A percentile compares a stretch with the other conserved stretches of the same genome.
Evolutionary conservation across 2,329 filamentous ascomycete genomes (phyloP).

Genomic region (Camptophora hylomeconis): DNA sequence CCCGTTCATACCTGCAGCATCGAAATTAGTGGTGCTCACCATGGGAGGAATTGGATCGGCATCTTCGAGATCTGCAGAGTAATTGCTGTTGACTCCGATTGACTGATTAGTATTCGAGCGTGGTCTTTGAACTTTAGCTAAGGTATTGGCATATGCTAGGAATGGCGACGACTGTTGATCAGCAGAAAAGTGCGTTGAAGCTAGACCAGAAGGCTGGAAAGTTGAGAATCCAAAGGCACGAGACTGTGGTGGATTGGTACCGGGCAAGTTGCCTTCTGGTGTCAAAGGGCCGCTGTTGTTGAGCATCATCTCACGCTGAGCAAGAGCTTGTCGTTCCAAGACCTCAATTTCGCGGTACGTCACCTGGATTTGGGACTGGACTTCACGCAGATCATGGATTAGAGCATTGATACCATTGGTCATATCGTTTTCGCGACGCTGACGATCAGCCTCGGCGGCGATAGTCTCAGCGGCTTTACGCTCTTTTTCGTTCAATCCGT

Average conservation of each 20-base stretch:
- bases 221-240: conserved; percentile 15
- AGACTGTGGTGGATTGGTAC: conserved; percentile 30
- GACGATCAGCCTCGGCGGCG: conserved; percentile 29
- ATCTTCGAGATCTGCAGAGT: conserved; percentile 18
- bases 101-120: conserved; percentile 18
- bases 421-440: conserved; percentile 30
- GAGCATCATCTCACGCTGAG: conserved; percentile 31
- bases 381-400: conserved; percentile 23
- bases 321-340: conserved; percentile 13
- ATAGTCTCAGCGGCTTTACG: conserved; percentile 34
- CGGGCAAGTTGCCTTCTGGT: conserved; percentile 48
- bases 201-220: conserved; percentile 3
- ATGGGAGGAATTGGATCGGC: conserved; percentile 18
- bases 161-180: conserved; percentile 17
- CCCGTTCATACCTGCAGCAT: conserved; percentile 7
- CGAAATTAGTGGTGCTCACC: conserved; percentile 13
- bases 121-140: conserved; percentile 12
- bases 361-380: conserved; percentile 21
- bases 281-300: conserved; percentile 35
- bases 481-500: conserved; percentile 43
- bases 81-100: conserved; percentile 14
- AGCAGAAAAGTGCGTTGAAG: conserved; percentile 11
- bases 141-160: conserved; percentile 16
- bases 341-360: conserved; percentile 21
- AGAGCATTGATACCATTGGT: conserved; percentile 31